These are phyloP conservation scores for Monosiga brevicollis DNA, from an alignment of 78 protist species.

Conservation along the genomic window DNA sequence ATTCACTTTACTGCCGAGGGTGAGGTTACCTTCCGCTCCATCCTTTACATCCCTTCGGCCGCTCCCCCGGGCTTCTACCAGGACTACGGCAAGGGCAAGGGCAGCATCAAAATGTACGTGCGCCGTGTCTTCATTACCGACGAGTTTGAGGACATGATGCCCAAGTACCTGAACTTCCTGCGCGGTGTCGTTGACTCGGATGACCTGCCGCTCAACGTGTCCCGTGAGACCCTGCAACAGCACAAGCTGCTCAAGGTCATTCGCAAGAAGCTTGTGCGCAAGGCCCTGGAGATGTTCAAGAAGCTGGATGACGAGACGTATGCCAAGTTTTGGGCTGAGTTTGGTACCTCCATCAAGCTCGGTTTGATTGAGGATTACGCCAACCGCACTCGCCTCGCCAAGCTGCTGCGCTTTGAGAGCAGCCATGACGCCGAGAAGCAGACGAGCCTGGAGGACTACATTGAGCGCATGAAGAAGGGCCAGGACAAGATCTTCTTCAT, in stretches of 20 bases:
- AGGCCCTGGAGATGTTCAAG: slow-evolving; percentile 79
- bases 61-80: slow-evolving; percentile 63
- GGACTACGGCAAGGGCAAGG: slow-evolving; percentile 25
- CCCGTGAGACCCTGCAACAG: slow-evolving; percentile 95
- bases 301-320: slow-evolving; percentile 48
- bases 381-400: slow-evolving; percentile 72
- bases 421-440: slow-evolving; percentile 22
- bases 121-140: slow-evolving; percentile 94
- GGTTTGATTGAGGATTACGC: slow-evolving; percentile 91
- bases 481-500: slow-evolving; percentile 89
- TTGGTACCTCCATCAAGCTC: slow-evolving; percentile 80
- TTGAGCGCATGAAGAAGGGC: slow-evolving; percentile 63
- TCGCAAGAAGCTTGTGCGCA: slow-evolving; percentile 77
- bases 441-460: slow-evolving; percentile 77
- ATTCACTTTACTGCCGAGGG: slow-evolving; percentile 90
- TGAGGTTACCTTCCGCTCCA: slow-evolving; percentile 76
- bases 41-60: slow-evolving; percentile 90
- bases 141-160: slow-evolving; percentile 86
- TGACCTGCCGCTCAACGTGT: slow-evolving; percentile 95
- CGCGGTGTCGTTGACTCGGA: slow-evolving; percentile 96
- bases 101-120: slow-evolving; percentile 86
- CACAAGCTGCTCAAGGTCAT: slow-evolving; percentile 42
- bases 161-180: slow-evolving; percentile 89
- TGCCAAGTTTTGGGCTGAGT: slow-evolving; percentile 72
- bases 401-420: slow-evolving; percentile 80